These are phyloP conservation scores for Cylindricascospora bacillispora DNA, from an alignment of 1,139 yeast genomes.

Conservation along the genomic window DNA sequence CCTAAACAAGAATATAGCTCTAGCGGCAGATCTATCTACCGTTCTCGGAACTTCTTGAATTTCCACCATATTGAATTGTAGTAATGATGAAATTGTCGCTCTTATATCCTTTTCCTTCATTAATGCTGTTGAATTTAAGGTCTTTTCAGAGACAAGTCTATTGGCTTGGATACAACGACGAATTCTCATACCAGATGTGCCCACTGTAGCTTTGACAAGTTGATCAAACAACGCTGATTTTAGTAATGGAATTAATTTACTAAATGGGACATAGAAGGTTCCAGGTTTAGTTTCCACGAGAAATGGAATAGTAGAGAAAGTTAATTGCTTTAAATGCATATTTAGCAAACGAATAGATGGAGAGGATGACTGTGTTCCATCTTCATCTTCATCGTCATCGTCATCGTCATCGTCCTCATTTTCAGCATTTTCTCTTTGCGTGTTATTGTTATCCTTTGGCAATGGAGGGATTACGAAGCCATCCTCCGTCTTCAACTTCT, in stretches of 20 bases:
- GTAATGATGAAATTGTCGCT: conserved; percentile 42
- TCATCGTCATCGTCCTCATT: conserved; percentile 7
- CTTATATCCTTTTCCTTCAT: conserved; percentile 70
- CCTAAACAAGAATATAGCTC: conserved; percentile 74
- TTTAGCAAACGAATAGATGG: conserved; percentile 27
- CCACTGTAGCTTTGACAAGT: conserved; percentile 44
- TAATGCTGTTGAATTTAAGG: conserved; percentile 62
- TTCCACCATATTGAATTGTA: conserved; percentile 49
- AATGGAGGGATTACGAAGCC: conserved; percentile 21
- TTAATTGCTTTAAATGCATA: conserved; percentile 39
- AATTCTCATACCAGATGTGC: conserved; percentile 47
- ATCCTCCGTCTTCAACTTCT: conserved; percentile 36
- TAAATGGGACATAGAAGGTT: conserved; percentile 33
- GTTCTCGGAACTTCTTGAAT: conserved; percentile 90
- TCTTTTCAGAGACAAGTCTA: conserved; percentile 72
- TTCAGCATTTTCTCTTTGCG: conserved; percentile 6
- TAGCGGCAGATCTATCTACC: conserved; percentile 81
- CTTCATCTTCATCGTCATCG: conserved; percentile 14
- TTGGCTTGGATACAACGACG: conserved; percentile 55
- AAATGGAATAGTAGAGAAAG: conserved; percentile 34
- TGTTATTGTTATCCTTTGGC: conserved; percentile 5
- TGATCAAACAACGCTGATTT: conserved; percentile 49
- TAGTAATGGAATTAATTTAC: conserved; percentile 33
- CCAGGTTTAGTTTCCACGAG: conserved; percentile 34
- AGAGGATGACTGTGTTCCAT: conserved; percentile 19